phyloP scores from a whole-genome alignment of 164 flowering plant genomes.

The Aristolochia californica region DNA sequence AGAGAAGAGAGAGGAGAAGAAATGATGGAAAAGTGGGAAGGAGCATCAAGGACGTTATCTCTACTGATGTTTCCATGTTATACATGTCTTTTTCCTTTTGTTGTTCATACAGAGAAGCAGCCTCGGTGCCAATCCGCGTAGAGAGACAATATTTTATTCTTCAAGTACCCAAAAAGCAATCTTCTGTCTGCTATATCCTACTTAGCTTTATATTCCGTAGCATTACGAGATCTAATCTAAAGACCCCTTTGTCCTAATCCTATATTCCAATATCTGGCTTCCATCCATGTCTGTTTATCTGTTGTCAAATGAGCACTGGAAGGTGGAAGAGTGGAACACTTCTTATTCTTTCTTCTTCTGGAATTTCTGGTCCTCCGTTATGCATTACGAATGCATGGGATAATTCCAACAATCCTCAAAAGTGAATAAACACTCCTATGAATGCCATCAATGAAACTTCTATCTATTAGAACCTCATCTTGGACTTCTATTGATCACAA shows the following conservation, averaged over 20 bases:
- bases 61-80: too few relatives aligned
- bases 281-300: background rate
- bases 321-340: too few relatives aligned
- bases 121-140: slow-evolving; percentile 2
- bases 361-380: too few relatives aligned
- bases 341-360: background rate
- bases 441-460: too few relatives aligned
- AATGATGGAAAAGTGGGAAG: background rate
- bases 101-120: background rate
- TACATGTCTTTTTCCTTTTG: slow-evolving; percentile 1
- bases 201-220: slow-evolving; percentile 1
- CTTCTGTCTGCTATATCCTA: slow-evolving; percentile 1
- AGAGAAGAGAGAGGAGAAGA: background rate
- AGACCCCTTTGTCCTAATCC: background rate
- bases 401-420: too few relatives aligned
- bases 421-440: too few relatives aligned
- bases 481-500: too few relatives aligned
- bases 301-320: too few relatives aligned
- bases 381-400: too few relatives aligned
- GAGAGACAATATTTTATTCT: slow-evolving; percentile 5
- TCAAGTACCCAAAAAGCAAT: slow-evolving; percentile 7
- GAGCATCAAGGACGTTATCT: too few relatives aligned
- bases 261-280: too few relatives aligned
- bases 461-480: too few relatives aligned
- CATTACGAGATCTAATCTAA: background rate